Conservation (phyloP, 805 yeast species). For the Yamadazyma philogaea region DNA sequence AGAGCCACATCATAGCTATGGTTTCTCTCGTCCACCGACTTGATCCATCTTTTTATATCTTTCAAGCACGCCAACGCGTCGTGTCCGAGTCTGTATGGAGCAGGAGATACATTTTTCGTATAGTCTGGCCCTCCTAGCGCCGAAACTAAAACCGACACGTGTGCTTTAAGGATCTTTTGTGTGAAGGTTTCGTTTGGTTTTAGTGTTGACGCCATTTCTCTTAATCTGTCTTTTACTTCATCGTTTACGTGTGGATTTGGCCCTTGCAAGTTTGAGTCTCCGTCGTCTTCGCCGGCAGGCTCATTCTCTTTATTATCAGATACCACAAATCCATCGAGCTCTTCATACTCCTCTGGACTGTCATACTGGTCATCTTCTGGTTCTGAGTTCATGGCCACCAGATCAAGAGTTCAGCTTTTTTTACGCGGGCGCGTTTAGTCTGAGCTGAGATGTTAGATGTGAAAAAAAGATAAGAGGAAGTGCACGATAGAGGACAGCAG, state of each 20-base stretch:
- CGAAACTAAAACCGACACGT: slow-evolving; percentile 75
- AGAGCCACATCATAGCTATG: slow-evolving; percentile 77
- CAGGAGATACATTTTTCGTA: slow-evolving; percentile 40
- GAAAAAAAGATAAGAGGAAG: background rate
- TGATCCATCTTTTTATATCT: slow-evolving; percentile 87
- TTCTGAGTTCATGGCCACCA: slow-evolving; percentile 7
- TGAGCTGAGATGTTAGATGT: background rate
- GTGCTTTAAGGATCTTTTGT: slow-evolving; percentile 54
- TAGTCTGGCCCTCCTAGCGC: slow-evolving; percentile 91
- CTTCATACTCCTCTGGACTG: slow-evolving; percentile 17
- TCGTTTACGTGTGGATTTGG: slow-evolving; percentile 13
- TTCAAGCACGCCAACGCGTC: slow-evolving; percentile 84
- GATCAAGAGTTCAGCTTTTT: slow-evolving; percentile 8
- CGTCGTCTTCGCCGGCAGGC: slow-evolving; percentile 4
- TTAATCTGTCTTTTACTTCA: slow-evolving; percentile 19
- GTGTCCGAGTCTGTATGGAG: slow-evolving; percentile 76
- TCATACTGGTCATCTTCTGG: slow-evolving; percentile 4
- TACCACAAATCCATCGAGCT: slow-evolving; percentile 37
- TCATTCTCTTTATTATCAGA: slow-evolving; percentile 21
- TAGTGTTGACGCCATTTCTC: slow-evolving; percentile 21
- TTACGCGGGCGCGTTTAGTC: slow-evolving; percentile 4
- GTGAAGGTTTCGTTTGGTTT: slow-evolving; percentile 34
- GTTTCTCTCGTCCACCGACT: slow-evolving; percentile 71
- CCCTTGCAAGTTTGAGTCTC: slow-evolving; percentile 2
- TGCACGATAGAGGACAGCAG: background rate